Evolutionary conservation across 805 yeast species (phyloP), one percentile per base, ranked within the genome.

Genomic region (Yarrowia yakushimensis): DNA sequence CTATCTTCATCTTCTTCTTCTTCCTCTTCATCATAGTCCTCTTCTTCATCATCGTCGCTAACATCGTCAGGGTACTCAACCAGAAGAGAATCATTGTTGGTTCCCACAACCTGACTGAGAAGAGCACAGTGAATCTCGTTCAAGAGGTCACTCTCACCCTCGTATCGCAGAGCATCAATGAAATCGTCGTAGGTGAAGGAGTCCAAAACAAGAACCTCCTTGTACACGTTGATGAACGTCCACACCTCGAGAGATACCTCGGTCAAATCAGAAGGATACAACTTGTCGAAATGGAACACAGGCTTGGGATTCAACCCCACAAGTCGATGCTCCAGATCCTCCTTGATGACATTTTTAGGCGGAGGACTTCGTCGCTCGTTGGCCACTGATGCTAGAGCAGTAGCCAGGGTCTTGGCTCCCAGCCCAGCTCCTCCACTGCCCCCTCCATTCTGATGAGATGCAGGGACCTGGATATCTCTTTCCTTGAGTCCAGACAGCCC

Each of bases 161-260:
- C 73, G 2, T 74, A 73, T 36, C 77, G 76, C 74, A 86, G 71
- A 11, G 83, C 85, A 62, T 82, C 82, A 8, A 86, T 70, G 68
- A 82, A 88, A 67, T 87, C 96, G 73, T 90, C 97, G 74, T 87
- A 88, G 0, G 93, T 85, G 68, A 88, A 85, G 0, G 87, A 81
- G 68, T 86, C 90, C n/a, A 90, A 73, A 5, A 80, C 70, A 31
- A 90, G 74, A 0, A 90, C 83, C 34, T 79, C 79, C 67, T 84
- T 82, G 71, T 85, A 90, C 57, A 88, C 79, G 70, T 88, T 88
- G 28, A 89, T 72, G 68, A 90, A 90, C 1, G 82, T 77, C 96
- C 96, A 90, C 3, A 81, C 72, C 68, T 88, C 92, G 23, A 90
- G 65, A 23, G 73, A 59, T 12, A 64, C 43, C 18, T 75, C 70